These are phyloP conservation scores for Wickerhamiella brachini DNA, from an alignment of 805 yeast genomes.

Conservation along the genomic window DNA sequence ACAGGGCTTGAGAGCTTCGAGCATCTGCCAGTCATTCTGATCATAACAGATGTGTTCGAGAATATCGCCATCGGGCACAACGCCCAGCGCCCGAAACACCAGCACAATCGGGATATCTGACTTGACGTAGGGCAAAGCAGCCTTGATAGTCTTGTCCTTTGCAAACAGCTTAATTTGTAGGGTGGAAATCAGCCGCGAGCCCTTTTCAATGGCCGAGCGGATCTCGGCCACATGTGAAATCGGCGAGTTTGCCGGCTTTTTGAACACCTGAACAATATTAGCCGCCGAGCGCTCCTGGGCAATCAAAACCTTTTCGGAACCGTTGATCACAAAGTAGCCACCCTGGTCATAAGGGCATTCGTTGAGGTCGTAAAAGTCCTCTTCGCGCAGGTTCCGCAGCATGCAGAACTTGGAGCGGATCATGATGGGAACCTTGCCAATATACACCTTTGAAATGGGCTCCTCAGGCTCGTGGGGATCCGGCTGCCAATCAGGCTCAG, in stretches of 20 bases:
- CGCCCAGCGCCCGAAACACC: conserved; percentile 95
- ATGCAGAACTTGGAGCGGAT: conserved; percentile 91
- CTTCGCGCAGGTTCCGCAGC: conserved; percentile 76
- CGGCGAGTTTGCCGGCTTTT: conserved; percentile 94
- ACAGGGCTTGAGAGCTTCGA: conserved; percentile 97
- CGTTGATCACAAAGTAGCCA: conserved; percentile 95
- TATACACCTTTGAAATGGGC: conserved; percentile 67
- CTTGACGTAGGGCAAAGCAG: conserved; percentile 90
- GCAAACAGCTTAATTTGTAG: conserved; percentile 88
- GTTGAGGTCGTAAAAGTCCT: conserved; percentile 85
- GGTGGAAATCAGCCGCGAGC: conserved; percentile 85
- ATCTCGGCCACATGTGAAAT: conserved; percentile 93
- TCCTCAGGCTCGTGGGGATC: conserved; percentile 48
- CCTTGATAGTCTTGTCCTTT: conserved; percentile 73
- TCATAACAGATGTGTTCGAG: conserved; percentile 97
- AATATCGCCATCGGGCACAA: conserved; percentile 98
- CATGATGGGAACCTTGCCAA: conserved; percentile 98
- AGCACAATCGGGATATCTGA: conserved; percentile 95
- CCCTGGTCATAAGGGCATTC: conserved; percentile 99
- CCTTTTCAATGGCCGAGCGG: conserved; percentile 92
- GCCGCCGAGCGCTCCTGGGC: conserved; percentile 99
- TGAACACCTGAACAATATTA: conserved; percentile 95
- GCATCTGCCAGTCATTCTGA: conserved; percentile 97
- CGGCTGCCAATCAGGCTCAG: conserved; percentile 47
- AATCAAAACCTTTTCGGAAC: conserved; percentile 93